Evolutionary conservation across 176 grass and related monocot species (phyloP), one percentile per base, ranked within the genome.

Genomic region (Thalia dealbata): DNA sequence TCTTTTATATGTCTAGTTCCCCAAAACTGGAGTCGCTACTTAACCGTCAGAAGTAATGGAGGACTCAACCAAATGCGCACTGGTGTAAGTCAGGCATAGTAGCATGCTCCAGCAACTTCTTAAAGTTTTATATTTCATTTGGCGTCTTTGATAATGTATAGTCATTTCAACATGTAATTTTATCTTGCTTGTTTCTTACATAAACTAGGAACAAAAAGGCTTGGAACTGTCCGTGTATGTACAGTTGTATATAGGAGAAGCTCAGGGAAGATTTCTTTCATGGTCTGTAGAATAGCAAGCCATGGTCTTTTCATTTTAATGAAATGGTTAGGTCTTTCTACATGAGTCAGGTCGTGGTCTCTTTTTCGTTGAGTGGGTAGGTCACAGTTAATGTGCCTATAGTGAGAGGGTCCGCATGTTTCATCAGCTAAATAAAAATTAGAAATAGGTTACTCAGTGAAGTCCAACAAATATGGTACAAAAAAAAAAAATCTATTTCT

Each of bases 51-150:
- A 86, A 97, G 89, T 72, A 97, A 97, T 82, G 93, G 89, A 56
- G 89, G 93, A 62, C 89, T 96, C 27, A 97, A 97, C 62, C 89
- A 97, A 88, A 97, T 97, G 89, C 87, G 93, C 30, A 97, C 93
- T 79, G 87, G 93, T 82, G 93, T 97, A 97, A 90, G 89, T 79
- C 68, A 25, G 32, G 65, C 43, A 15, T 43, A 44, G 19, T 1
- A 12, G 35, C 8, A 43, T 43, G 38, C 65, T 13, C 43, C 9
- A 23, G 38, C 21, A 14, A 45, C 38, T 45, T 19, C 38, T 5
- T 21, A 41, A 67, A 27, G 64, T 1, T 41, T 27, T 43, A n/a
- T 11, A 42, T 27, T 68, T 16, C 13, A 12, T 68, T 14, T 14
- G 27, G 27, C 13, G 30, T 64, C 18, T 7, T 2, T 11, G 18